phyloP scores from a whole-genome alignment of 768 basidiomycete species.

The Mycena belliarum region DNA sequence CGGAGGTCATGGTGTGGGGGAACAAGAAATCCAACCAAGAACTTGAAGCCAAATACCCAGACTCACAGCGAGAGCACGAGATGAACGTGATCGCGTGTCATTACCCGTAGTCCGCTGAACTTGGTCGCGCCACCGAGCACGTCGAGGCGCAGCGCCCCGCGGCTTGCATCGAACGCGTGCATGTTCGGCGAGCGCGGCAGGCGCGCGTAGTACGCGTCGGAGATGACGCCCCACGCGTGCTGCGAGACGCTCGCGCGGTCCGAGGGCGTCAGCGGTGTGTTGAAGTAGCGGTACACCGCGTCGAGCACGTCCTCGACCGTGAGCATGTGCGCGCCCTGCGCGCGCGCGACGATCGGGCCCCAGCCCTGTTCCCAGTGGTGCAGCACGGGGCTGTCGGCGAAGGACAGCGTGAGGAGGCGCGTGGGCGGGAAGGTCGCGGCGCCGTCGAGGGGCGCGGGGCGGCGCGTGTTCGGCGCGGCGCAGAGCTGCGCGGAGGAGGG shows the following conservation, averaged over 20 bases:
- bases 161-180: neutral
- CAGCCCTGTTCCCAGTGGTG: neutral
- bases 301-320: conserved; percentile 34
- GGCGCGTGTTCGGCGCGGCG: neutral
- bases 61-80: neutral
- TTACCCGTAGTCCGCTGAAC: conserved; percentile 1
- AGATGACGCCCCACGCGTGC: neutral
- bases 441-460: neutral
- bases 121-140: neutral
- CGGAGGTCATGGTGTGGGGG: too few species aligned
- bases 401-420: conserved; percentile 4
- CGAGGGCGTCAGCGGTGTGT: conserved; percentile 26
- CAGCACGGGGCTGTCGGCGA: neutral
- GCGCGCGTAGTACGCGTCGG: neutral
- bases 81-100: neutral
- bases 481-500: neutral
- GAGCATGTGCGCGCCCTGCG: conserved; percentile 8
- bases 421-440: conserved; percentile 2
- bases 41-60: neutral
- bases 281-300: conserved; percentile 37
- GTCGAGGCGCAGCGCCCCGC: conserved; percentile 7
- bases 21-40: neutral
- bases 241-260: neutral
- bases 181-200: conserved; percentile 2
- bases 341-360: conserved; percentile 10